These are phyloP conservation scores for Huiozyma naganishii DNA, from an alignment of 805 yeast genomes.

Conservation along the genomic window DNA sequence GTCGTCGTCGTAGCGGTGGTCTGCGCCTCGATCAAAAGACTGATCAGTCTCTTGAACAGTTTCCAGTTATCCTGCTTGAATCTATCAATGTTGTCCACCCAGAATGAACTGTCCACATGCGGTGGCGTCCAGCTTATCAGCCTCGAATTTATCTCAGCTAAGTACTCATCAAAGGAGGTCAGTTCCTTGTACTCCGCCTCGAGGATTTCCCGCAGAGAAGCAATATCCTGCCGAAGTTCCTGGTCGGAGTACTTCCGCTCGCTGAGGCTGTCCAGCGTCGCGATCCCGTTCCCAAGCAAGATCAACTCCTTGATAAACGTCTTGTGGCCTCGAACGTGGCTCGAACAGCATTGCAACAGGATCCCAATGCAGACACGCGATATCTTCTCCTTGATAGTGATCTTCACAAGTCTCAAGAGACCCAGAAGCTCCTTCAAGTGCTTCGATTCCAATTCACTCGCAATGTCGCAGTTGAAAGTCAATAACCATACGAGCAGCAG, in stretches of 20 bases:
- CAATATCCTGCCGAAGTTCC: constrained; percentile 70
- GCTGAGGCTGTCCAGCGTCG: constrained; percentile 53
- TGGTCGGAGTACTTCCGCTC: constrained; percentile 93
- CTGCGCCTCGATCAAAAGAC: constrained; percentile 33
- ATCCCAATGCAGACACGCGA: constrained; percentile 75
- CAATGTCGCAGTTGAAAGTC: constrained; percentile 52
- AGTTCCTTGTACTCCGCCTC: constrained; percentile 64
- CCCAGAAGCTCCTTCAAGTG: constrained; percentile 37
- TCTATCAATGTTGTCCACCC: constrained; percentile 69
- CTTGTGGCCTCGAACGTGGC: constrained; percentile 29
- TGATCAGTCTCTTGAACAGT: constrained; percentile 50
- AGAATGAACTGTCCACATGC: constrained; percentile 77
- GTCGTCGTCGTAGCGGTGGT: constrained; percentile 11
- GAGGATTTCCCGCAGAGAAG: constrained; percentile 44
- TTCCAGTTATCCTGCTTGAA: constrained; percentile 76
- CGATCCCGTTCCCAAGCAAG: constrained; percentile 65
- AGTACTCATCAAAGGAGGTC: constrained; percentile 88
- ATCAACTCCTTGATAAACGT: constrained; percentile 54
- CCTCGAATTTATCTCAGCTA: constrained; percentile 71
- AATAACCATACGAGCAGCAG: constrained; percentile 76
- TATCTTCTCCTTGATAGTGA: constrained; percentile 85
- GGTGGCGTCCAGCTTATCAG: constrained; percentile 84
- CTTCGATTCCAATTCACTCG: constrained; percentile 44
- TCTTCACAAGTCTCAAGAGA: constrained; percentile 48
- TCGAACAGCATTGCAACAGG: constrained; percentile 46